Evolutionary conservation across 768 basidiomycete genomes (phyloP), one percentile per base, ranked within the genome.

Genomic region (Termitomyces sp.): DNA sequence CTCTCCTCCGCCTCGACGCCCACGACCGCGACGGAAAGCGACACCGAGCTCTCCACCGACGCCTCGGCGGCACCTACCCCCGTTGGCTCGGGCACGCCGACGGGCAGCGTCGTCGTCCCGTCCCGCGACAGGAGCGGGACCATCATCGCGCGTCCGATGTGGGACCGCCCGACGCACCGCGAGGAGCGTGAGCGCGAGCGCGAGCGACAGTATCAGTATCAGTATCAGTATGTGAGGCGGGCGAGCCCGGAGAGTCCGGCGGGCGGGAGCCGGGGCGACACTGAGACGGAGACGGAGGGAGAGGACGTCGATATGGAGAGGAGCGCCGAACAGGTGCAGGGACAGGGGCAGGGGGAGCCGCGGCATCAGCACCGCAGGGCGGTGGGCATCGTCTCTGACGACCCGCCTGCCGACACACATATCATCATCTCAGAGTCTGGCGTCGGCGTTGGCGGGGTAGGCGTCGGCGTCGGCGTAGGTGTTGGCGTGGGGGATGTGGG

Each of bases 241-340:
- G 18, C 46, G 63, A 46, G 49, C 50, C 50, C 50, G 2, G 56
- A 55, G 59, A 62, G 46, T 10, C 22, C 52, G 8, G 31, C 56
- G 27, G 24, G 56, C 3, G n/a, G 10, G n/a, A 84, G 85, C 0
- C 74, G 86, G 13, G 77, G 85, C 0, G 86, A 88, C 57, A 87
- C 88, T 0, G 90, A 92, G 71, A 87, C 88, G 0, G 90, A 94
- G 67, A 88, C 88, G 50, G 88, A 94, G 67, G 89, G 88, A 50
- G 88, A 90, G 36, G 76, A 79, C 50, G 77, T 80, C 69, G 75
- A 74, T 49, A 67, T 67, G 58, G 64, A 53, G 39, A 12, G 34
- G 14, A 18, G 13, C 14, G 39, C 39, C 6, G 37, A 18, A 2
- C 32, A 32, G 5, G n/a, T n/a, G n/a, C 32, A 31, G 29, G 39